Percentiles rank a stretch among this genome's conserved stretches.
Evolutionary conservation across 768 basidiomycete species (phyloP).

Genomic region (Lentinula edodes): DNA sequence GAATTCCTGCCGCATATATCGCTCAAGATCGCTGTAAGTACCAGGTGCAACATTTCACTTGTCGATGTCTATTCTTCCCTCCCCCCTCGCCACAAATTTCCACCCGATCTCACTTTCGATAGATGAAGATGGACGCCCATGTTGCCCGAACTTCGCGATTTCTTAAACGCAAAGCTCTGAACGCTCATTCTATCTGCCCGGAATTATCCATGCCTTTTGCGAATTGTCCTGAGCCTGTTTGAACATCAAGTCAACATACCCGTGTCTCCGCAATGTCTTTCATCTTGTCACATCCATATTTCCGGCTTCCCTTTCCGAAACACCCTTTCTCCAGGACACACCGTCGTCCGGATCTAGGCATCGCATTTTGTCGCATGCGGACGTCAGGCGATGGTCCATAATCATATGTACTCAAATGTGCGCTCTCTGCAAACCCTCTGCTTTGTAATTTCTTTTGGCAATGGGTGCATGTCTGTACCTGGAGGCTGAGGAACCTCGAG

Average conservation of each 20-base stretch:
- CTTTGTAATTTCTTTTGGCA: background rate
- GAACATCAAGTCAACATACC: background rate
- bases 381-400: background rate
- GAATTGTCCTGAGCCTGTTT: background rate
- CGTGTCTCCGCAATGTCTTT: background rate
- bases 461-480: background rate
- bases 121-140: too few relatives aligned
- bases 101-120: too few relatives aligned
- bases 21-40: too few relatives aligned
- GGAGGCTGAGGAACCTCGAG: background rate
- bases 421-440: background rate
- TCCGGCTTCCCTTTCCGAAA: background rate
- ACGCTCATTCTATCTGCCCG: too few relatives aligned
- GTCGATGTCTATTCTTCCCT: too few relatives aligned
- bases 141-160: too few relatives aligned
- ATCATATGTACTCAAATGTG: background rate
- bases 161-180: too few relatives aligned
- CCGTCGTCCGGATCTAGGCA: background rate
- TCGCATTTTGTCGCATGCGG: background rate
- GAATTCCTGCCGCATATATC: too few relatives aligned
- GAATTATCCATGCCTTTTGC: background rate
- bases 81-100: too few relatives aligned
- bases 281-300: background rate
- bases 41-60: too few relatives aligned
- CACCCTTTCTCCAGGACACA: background rate